Evolutionary conservation across 1,284 basidiomycete species (phyloP).

Genomic region (Schizopora paradoxa): DNA sequence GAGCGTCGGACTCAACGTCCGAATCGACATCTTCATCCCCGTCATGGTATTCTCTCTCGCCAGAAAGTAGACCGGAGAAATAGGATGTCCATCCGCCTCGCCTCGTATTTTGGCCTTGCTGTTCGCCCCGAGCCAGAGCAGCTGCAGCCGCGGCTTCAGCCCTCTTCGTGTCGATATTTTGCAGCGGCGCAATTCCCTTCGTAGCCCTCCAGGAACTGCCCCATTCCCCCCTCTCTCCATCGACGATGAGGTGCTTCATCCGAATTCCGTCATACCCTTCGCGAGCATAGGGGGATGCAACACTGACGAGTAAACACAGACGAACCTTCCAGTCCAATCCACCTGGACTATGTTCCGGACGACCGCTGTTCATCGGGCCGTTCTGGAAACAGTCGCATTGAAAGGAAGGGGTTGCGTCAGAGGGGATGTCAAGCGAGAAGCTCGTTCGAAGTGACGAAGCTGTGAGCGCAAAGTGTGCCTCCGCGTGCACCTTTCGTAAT

Average conservation of each 20-base stretch:
- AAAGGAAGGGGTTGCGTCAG: constrained; percentile 84
- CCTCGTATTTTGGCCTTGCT: constrained; percentile 12
- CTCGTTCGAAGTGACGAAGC: constrained; percentile 67
- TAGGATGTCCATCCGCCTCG: constrained; percentile 45
- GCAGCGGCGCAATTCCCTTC: constrained; percentile 52
- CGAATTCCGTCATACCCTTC: constrained; percentile 45
- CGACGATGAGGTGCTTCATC: constrained; percentile 49
- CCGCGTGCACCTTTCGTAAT: constrained; percentile 71
- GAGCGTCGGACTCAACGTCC: constrained; percentile 16
- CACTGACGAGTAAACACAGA: constrained; percentile 73
- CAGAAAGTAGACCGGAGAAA: constrained; percentile 49
- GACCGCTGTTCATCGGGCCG: constrained; percentile 18
- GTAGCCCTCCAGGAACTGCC: constrained; percentile 61
- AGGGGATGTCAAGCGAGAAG: constrained; percentile 85
- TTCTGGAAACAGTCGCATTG: constrained; percentile 41
- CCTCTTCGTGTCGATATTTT: constrained; percentile 24
- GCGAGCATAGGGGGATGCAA: constrained; percentile 42
- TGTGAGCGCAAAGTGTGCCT: constrained; percentile 73
- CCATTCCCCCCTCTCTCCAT: constrained; percentile 59
- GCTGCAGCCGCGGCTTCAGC: constrained; percentile 11
- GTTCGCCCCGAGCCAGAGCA: constrained; percentile 7
- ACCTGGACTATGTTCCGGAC: too few relatives aligned
- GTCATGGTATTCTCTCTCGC: constrained; percentile 50
- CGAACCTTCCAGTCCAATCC: constrained; percentile 85
- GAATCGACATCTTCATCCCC: constrained; percentile 37